Evolutionary conservation across 2,329 filamentous ascomycete genomes (phyloP), one percentile per base, ranked within the genome.

Genomic region (Fusarium tjaetaba): DNA sequence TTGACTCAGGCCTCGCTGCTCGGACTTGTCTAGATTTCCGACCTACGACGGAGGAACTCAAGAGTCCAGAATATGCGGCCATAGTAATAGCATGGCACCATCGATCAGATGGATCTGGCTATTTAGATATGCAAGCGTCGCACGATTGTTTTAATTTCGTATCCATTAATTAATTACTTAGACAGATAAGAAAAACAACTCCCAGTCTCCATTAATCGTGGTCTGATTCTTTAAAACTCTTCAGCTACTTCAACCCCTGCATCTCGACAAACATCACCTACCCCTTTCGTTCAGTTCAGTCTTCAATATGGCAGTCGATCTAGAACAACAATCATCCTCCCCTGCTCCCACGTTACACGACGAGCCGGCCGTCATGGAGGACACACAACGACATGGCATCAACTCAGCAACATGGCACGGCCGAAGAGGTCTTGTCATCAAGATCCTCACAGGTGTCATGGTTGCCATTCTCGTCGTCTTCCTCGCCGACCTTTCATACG

Each of bases 401-500:
- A 68, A 43, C 38, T 71, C 71, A 20, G 42, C 58, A 20, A 24
- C 56, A 36, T 76, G 73, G 75, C 61, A 38, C 16, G 65, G 58
- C 39, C 66, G 51, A 53, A 64, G 42, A 52, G 60, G 28, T 30
- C 51, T 62, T 10, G 48, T 58, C n/a, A 2, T 53, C 42, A 75
- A 68, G 41, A 57, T 76, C 11, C 68, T 77, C 1, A 68, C 71
- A 30, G 72, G 61, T n/a, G 16, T 65, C n/a, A 68, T 73, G 56
- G 55, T 72, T 1, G 60, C 65, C 22, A 59, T 77, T 20, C 67
- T 76, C 41, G 49, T 77, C 16, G 42, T 77, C 13, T 77, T 77
- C 55, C 56, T 77, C 7, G 76, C 69, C 38, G 73, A 77, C 22
- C 71, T 77, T n/a, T 75, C 76, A 8, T 83, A 82, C 41, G 76